Evolutionary conservation across 495 filamentous ascomycete genomes (phyloP), one percentile per base, ranked within the genome.

Genomic region (Hypoxylon fuscum): DNA sequence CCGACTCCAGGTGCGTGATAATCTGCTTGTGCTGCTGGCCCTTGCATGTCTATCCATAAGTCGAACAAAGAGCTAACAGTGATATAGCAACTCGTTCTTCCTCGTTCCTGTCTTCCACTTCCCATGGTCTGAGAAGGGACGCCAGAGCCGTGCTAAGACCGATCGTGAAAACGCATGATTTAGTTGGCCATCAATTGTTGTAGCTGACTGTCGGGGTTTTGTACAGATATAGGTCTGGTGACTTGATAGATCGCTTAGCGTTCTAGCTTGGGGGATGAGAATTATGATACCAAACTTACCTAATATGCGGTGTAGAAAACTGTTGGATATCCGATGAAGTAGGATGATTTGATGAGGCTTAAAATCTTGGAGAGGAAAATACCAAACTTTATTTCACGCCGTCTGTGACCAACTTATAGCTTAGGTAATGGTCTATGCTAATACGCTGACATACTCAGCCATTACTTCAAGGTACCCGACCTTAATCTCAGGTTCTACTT

Each of bases 101-200:
- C 83, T 95, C 72, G 82, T 96, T 65, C 93, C 93, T 50, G 95
- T 97, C 66, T 85, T 87, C 62, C 95, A 97, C 85, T 97, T 98
- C 86, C 95, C 94, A 34, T 97, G 95, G 95, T 93, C 90, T 29
- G 89, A 91, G 68, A 93, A 91, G 79, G 93, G 88, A 38, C 88
- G 88, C 62, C 78, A 86, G 76, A 67, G 60, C 51, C 80, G 88
- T 41, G 54, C 11, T 44, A 76, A 77, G 69, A 59, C 71, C 8
- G 74, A 72, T 41, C 72, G 70, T 49, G 66, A 73, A 25, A 63
- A 46, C 25, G 76, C 56, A 23, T 77, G 72, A 69, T 32, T 48
- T 14, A 5, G 12, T 38, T 17, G 10, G 6, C 11, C 6, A 25
- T 27, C 5, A 12, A 29, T 25, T n/a, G 9, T 22, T 8, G 34